Evolutionary conservation across 345 rosid species (phyloP).

Genomic region (Eucalyptus pauciflora): DNA sequence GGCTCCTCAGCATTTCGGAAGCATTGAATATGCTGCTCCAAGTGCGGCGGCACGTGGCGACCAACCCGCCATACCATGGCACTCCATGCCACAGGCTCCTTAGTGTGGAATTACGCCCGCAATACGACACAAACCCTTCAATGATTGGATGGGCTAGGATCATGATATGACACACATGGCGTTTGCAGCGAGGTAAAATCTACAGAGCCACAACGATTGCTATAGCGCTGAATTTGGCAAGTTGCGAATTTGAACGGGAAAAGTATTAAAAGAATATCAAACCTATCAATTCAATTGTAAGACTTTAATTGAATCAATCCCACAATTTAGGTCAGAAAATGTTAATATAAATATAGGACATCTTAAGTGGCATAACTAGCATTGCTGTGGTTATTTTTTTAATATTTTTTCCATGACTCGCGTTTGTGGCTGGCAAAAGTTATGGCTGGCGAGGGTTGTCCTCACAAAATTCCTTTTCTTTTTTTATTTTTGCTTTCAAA

Average conservation of each 20-base stretch:
- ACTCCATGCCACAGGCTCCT: not conserved
- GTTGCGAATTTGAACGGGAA: not conserved
- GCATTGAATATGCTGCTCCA: slow-evolving; percentile 33
- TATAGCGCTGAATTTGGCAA: too few relatives aligned
- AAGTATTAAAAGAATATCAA: too few relatives aligned
- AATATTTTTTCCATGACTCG: too few relatives aligned
- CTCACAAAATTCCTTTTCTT: not conserved
- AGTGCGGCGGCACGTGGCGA: slow-evolving; percentile 33
- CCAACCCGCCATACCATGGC: slow-evolving; percentile 40
- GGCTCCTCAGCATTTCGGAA: too few relatives aligned
- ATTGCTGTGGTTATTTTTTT: fast-evolving
- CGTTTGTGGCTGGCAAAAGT: not conserved
- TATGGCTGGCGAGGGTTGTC: not conserved
- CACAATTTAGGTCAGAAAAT: fast-evolving
- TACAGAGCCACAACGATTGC: too few relatives aligned
- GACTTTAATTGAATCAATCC: too few relatives aligned
- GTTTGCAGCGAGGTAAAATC: not conserved
- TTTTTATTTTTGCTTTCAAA: fast-evolving
- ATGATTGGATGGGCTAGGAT: not conserved
- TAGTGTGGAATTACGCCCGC: too few relatives aligned
- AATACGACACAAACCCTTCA: not conserved
- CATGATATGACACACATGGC: not conserved
- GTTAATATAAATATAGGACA: fast-evolving
- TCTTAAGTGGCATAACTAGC: fast-evolving
- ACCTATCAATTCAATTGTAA: fast-evolving